Percentiles rank a stretch among this genome's conserved stretches.
These are phyloP conservation scores for Posidonia australis DNA, from an alignment of 106 monocot genomes.

Conservation along the genomic window DNA sequence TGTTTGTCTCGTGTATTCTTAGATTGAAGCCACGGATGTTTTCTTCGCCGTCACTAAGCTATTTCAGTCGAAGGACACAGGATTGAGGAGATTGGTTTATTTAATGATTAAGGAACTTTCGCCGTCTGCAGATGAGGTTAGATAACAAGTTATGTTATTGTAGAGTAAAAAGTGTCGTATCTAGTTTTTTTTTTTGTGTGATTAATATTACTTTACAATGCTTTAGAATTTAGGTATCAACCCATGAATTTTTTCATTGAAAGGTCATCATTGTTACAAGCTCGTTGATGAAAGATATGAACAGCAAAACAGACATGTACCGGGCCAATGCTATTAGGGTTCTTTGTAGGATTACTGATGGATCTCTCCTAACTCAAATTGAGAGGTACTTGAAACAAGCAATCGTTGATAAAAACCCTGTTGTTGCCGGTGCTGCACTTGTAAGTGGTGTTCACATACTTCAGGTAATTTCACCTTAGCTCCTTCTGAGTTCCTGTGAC, in stretches of 20 bases:
- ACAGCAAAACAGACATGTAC: conserved; percentile 99
- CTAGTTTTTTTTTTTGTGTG: too few relatives aligned
- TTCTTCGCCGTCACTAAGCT: conserved; percentile 96
- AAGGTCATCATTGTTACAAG: conserved; percentile 99
- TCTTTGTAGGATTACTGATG: conserved; percentile 91
- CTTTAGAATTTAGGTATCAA: too few relatives aligned
- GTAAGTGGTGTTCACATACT: conserved; percentile 95
- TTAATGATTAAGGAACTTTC: conserved; percentile 98
- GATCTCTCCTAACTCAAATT: conserved; percentile 91
- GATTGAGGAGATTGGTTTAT: conserved; percentile 95
- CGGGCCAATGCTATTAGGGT: conserved; percentile 97
- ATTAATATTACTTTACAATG: too few relatives aligned
- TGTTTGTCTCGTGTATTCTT: background rate
- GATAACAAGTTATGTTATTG: background rate
- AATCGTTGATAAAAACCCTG: conserved; percentile 96
- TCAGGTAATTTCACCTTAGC: conserved; percentile 45
- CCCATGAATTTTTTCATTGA: too few relatives aligned
- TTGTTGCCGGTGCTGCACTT: conserved; percentile 97
- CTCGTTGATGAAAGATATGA: conserved; percentile 99
- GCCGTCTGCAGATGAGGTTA: conserved; percentile 93
- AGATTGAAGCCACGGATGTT: conserved; percentile 88
- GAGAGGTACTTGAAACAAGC: conserved; percentile 99
- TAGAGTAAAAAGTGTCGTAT: too few relatives aligned
- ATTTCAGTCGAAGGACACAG: conserved; percentile 87
- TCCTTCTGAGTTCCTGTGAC: too few relatives aligned